Conservation (phyloP, 352 stramenopile genomes). For the Phytophthora melonis region DNA sequence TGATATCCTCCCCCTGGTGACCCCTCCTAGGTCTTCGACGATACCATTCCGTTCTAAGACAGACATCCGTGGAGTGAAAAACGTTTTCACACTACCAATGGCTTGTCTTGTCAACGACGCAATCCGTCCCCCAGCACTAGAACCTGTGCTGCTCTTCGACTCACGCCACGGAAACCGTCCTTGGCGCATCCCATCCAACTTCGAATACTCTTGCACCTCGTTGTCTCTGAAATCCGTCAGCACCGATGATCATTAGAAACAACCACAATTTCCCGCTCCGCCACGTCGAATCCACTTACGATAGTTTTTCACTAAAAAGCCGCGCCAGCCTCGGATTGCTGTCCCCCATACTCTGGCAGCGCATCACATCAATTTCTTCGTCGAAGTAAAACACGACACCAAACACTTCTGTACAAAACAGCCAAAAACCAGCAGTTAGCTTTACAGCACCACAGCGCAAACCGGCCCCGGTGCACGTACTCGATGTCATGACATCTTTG, state of each 20-base stretch:
- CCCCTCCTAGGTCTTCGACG: conserved; percentile 8
- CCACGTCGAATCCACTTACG: conserved; percentile 39
- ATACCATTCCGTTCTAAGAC: conserved; percentile 31
- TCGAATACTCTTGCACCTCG: conserved; percentile 28
- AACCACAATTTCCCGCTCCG: neutral
- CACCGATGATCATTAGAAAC: conserved; percentile 1
- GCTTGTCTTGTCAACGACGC: conserved; percentile 22
- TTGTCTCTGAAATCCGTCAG: conserved; percentile 27
- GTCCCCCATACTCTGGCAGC: conserved; percentile 69
- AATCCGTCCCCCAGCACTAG: neutral
- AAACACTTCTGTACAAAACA: conserved; percentile 58
- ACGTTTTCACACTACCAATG: conserved; percentile 28
- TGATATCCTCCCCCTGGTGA: conserved; percentile 14
- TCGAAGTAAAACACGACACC: conserved; percentile 76
- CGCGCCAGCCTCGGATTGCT: conserved; percentile 40
- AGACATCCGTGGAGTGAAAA: conserved; percentile 33
- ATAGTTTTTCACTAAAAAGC: conserved; percentile 47
- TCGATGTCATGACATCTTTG: conserved; percentile 24
- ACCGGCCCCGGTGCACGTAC: conserved; percentile 34
- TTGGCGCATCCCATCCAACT: conserved; percentile 15
- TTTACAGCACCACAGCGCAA: neutral
- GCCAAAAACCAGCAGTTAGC: neutral
- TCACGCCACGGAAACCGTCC: conserved; percentile 9
- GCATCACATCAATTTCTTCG: conserved; percentile 63
- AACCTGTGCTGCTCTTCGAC: conserved; percentile 14